Evolutionary conservation across 192 early-diverging fungal genomes (phyloP).

Genomic region (Podila epicladia): DNA sequence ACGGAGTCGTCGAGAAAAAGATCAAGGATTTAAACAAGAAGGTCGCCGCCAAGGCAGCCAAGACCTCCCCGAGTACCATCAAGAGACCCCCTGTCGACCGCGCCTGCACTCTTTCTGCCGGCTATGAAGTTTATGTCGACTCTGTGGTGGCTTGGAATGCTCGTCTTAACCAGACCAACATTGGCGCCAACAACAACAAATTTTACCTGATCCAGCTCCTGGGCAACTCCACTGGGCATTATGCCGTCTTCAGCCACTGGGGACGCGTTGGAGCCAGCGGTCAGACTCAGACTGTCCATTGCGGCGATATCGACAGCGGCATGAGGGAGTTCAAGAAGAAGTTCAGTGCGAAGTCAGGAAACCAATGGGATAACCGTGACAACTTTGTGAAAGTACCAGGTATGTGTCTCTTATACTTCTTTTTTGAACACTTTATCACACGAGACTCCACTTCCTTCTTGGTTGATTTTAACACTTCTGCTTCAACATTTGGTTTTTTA

Average conservation of each 20-base stretch:
- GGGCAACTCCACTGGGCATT: slow-evolving; percentile 36
- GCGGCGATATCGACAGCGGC: slow-evolving; percentile 37
- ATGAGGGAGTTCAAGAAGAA: slow-evolving; percentile 67
- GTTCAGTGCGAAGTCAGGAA: slow-evolving; percentile 75
- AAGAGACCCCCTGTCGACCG: slow-evolving; percentile 41
- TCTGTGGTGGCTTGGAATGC: slow-evolving; percentile 59
- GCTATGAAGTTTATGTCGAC: slow-evolving; percentile 42
- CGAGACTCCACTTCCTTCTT: background rate
- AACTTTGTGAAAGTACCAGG: slow-evolving; percentile 28
- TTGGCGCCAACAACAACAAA: slow-evolving; percentile 77
- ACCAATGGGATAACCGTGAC: slow-evolving; percentile 68
- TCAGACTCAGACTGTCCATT: slow-evolving; percentile 49
- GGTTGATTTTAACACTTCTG: background rate
- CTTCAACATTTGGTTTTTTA: background rate
- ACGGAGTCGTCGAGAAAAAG: slow-evolving; percentile 32
- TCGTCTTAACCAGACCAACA: slow-evolving; percentile 77
- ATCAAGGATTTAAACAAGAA: slow-evolving; percentile 31
- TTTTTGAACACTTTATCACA: too few species aligned
- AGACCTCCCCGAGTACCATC: slow-evolving; percentile 15
- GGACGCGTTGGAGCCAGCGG: slow-evolving; percentile 75
- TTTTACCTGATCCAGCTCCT: slow-evolving; percentile 78
- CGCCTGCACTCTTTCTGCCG: slow-evolving; percentile 1
- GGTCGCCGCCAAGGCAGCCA: slow-evolving; percentile 21
- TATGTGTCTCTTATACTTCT: background rate
- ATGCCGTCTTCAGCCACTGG: slow-evolving; percentile 76